Base-by-base conservation (phyloP, 768 basidiomycete genomes). In the Boletellus emodensis region DNA sequence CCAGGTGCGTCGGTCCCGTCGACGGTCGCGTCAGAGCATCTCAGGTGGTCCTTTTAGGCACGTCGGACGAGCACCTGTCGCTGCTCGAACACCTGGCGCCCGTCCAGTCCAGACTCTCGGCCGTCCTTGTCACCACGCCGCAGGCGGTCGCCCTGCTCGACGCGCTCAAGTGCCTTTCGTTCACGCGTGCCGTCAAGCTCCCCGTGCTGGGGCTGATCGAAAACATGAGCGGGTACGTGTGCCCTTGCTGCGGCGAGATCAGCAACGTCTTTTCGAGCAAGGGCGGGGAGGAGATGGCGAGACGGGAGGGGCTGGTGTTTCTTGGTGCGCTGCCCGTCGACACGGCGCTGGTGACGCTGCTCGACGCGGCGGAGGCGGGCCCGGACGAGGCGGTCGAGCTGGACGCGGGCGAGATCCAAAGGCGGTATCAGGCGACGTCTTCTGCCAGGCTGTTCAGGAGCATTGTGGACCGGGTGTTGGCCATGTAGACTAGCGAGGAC, bases 191-290 rank as follows among this genome's bases (percentile, higher is more conserved):
- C 9, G 88, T 94, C 57, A 79, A 81, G 44, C 74, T 98, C 12
- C 93, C 87, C 13, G 85, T 99, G 33, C 72, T 95, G 49, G 96
- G 96, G 9, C 68, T 99, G 44, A 84, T 99, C 59, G 96, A 98
- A 66, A 99, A 98, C 72, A 98, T 98, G 96, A 90, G 91, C 56
- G 96, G 96, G 44, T 98, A 96, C 71, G 89, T 87, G 17, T 98
- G 95, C 63, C 96, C 96, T 40, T 96, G 94, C 65, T 98, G 96
- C 65, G 91, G 91, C 14, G 94, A 97, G 68, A 75, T 97, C 58
- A 91, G 85, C 73, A 91, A 95, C 66, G 82, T 96, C 47, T 99
- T 98, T 68, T 96, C 94, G 8, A 87, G 84, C 4, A 93, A 93
- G 14, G 96, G 96, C 2, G 96, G 94, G 2, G 82, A 86, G 69